Evolutionary conservation across 345 rosid genomes (phyloP), one percentile per base, ranked within the genome.

Genomic region (Heritiera littoralis): DNA sequence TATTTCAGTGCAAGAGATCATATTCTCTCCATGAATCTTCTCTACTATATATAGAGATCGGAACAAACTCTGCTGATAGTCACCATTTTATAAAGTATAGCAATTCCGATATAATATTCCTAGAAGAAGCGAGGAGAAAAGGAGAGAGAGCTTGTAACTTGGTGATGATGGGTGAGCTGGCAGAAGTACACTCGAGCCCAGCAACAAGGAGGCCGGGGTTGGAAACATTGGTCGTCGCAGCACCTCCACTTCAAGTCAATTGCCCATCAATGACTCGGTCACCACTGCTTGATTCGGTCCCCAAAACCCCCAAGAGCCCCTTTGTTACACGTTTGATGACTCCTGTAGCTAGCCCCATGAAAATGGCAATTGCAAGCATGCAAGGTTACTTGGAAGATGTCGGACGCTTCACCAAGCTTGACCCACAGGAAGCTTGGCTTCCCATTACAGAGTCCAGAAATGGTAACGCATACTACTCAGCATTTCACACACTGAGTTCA

Each of bases 391-490:
- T 89, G 49, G 89, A 87, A 68, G 89, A 85, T 71, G 87, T 86
- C 32, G 89, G 87, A 17, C 80, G 83, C 9, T 86, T 88, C 82
- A 90, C 87, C 78, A 86, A 80, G 84, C 84, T 87, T 60, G 83
- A 86, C 71, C 86, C 90, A 1, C 91, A 86, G 51, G 92, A 89
- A 38, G 81, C 81, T 32, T 89, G 94, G 94, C 92, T 90, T 78
- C 94, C 94, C 52, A 86, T 89, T 14, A 90, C 92, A 11, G 90
- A 90, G 81, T 90, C 94, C 0, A 85, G 92, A 78, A 85, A 81
- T 51, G 92, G 94, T 32, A 89, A 90, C 80, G 78, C 84, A 4
- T 86, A 81, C 69, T 86, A 87, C 83, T 80, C 92, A 0, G 86
- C 92, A 28, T 90, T 89, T 75, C 92, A 90, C 82, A 83, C 88